Base-by-base conservation (phyloP, 371 early-diverging fungal species). In the Haplosporangium sp. region DNA sequence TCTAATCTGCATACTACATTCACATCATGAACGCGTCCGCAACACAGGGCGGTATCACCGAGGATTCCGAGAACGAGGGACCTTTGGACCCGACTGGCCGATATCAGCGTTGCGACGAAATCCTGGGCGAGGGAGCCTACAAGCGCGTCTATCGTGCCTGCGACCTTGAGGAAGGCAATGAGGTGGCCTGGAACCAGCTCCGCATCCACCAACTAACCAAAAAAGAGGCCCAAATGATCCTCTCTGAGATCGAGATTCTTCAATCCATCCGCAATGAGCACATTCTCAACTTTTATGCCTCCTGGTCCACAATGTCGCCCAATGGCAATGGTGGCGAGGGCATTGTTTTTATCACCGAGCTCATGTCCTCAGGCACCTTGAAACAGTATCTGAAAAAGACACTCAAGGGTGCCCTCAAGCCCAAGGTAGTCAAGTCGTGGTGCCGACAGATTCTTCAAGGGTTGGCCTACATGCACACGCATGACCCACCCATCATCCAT, bases 331-430 rank as follows among this genome's bases (percentile, higher is more conserved):
- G 83, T 62, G 84, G 88, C 41, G 91, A 93, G 59, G 64, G 84
- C 38, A 90, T 95, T 69, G 86, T 87, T 37, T 95, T 95, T 74
- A 92, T 96, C 50, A 96, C 96, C 0, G 96, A 96, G 73, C 83
- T 95, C 48, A 96, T 96, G 95, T 92, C 94, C 7, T 91, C 92
- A 3, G 96, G 96, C n/a, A 95, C 94, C 5, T 74, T 91, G 60
- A 89, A 92, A 68, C 83, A 84, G 53, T 95, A 93, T 73, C 85
- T 93, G 40, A 83, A 85, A 14, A 92, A 92, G 72, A 76, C 91
- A 8, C 63, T 54, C 53, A 86, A 87, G 38, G 69, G 85, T 20
- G 87, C 87, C 14, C 69, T 88, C n/a, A 91, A 92, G 57, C 88
- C 87, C 48, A 92, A 92, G 67, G 89, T 95, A 36, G 83, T 95